A percentile compares a stretch with the other conserved stretches of the same genome.
These are phyloP conservation scores for Bothriochloa decipiens DNA, from an alignment of 176 grass and related monocot genomes.

Conservation along the genomic window DNA sequence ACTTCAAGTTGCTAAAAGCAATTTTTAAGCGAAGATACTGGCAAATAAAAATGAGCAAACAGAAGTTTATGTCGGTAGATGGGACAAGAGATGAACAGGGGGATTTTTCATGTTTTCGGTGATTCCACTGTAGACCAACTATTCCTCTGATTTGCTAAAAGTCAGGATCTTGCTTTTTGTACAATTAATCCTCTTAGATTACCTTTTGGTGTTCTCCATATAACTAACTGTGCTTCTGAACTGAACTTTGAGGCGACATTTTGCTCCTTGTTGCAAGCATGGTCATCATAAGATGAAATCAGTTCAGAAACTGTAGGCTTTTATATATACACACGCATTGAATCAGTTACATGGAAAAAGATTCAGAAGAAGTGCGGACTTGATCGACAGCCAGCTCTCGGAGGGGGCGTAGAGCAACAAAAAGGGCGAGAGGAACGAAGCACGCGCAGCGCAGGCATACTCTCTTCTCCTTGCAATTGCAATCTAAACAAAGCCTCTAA, in stretches of 20 bases:
- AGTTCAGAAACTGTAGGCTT: slow-evolving; percentile 27
- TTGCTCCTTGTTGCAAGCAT: neutral
- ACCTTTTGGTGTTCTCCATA: neutral
- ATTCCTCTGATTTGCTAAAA: slow-evolving; percentile 11
- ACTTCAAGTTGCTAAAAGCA: neutral
- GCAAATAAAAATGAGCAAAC: neutral
- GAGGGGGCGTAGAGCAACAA: neutral
- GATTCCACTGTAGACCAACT: neutral
- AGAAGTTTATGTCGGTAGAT: neutral
- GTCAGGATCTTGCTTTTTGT: neutral
- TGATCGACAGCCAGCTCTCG: neutral
- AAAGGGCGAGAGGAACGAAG: neutral
- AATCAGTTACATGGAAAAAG: slow-evolving; percentile 43
- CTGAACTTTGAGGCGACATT: slow-evolving; percentile 13
- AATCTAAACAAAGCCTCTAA: slow-evolving; percentile 21
- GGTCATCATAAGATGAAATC: neutral
- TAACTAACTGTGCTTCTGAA: neutral
- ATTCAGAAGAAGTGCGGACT: slow-evolving; percentile 17
- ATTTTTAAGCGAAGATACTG: neutral
- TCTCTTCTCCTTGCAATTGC: neutral
- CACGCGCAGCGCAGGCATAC: neutral
- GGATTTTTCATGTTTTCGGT: neutral
- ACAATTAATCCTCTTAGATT: neutral
- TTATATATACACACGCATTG: slow-evolving; percentile 41
- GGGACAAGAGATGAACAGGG: neutral